Evolutionary conservation across 148 eudicot species (phyloP), one percentile per base, ranked within the genome.

Genomic region (Rhododendron kiyosumense): DNA sequence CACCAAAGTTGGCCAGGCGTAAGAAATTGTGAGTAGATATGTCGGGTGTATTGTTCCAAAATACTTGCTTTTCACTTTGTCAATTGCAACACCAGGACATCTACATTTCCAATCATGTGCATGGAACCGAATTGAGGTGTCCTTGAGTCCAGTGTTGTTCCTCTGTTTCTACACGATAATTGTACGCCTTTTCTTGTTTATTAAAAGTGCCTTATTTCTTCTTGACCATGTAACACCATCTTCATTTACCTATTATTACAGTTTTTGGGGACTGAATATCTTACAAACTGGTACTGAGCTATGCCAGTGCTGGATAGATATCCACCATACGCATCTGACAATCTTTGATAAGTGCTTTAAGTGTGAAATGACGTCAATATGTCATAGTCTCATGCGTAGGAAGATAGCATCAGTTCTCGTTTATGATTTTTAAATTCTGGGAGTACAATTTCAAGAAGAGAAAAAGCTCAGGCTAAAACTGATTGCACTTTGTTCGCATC

Each of bases 1-100:
- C 98, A 52, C 98, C 98, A 20, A 92, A 91, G 41, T 89, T 97
- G 86, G 94, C 92, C 59, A 87, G 63, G 65, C 87, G 87, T 65
- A 87, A 89, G 85, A 95, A 94, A 88, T 84, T 93, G 99, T 95
- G 88, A 87, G 98, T 90, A 84, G 52, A 20, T 83, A 49, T 28
- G 43, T 57, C 69, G 57, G n/a, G 26, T 61, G 20, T 86, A 69
- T 78, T 34, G 12, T 73, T 51, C n/a, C 46, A 9, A 2, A 38
- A 17, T 83, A 59, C 24, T 75, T 65, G 49, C 28, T 82, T 86
- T 77, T 2, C 54, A 74, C 1, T 43, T 85, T 46, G 36, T 26
- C 22, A 30, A 86, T 36, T 71, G 87, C 54, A 83, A 59, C 41
- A 67, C 7, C 14, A 52, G 83, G 59, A 81, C 28, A 59, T 3